Evolutionary conservation across 345 rosid species (phyloP).

Genomic region (Ceriops decandra): DNA sequence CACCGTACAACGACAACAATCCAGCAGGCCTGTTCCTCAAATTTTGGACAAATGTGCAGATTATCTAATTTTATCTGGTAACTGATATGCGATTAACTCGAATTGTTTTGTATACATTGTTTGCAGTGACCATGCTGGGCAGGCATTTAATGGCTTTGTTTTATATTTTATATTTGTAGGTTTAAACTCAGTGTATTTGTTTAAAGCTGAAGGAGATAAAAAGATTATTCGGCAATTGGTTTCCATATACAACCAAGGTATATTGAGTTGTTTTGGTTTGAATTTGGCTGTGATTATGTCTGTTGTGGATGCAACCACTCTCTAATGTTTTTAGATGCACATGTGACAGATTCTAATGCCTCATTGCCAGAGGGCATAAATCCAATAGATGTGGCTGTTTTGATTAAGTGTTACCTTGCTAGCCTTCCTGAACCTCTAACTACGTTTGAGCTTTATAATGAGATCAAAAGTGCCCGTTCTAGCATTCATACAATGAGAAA

Average conservation of each 20-base stretch:
- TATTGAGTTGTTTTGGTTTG: conserved; percentile 9
- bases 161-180: conserved; percentile 37
- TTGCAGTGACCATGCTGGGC: neutral
- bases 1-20: conserved; percentile 68
- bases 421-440: conserved; percentile 91
- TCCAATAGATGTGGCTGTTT: conserved; percentile 70
- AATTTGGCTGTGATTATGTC: conserved; percentile 7
- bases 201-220: conserved; percentile 78
- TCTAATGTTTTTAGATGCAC: conserved; percentile 8
- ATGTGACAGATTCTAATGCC: conserved; percentile 56
- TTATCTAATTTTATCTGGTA: conserved; percentile 80
- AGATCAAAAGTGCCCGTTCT: conserved; percentile 71
- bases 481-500: conserved; percentile 61
- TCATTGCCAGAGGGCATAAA: conserved; percentile 71
- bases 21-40: conserved; percentile 60
- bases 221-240: conserved; percentile 72
- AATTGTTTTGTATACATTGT: neutral
- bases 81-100: conserved; percentile 7
- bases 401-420: conserved; percentile 76
- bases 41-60: conserved; percentile 75
- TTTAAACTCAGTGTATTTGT: conserved; percentile 58
- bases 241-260: conserved; percentile 75
- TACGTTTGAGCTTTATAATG: conserved; percentile 73
- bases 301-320: conserved; percentile 4
- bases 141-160: neutral